Evolutionary conservation across 768 basidiomycete species (phyloP), one percentile per base, ranked within the genome.

Genomic region (Leccinum imitatum): DNA sequence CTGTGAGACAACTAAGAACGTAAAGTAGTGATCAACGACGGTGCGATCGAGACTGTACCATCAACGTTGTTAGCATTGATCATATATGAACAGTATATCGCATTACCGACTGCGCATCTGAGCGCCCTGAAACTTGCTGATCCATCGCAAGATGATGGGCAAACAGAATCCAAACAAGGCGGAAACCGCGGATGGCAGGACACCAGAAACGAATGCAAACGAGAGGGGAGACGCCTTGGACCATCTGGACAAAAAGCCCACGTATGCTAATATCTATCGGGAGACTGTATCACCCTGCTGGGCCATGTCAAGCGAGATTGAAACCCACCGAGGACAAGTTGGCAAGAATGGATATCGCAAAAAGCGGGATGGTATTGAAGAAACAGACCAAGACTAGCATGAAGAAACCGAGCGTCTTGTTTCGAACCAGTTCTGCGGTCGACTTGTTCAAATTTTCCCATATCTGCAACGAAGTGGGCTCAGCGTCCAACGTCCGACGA

Each of bases 1-100:
- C 71, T 98, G 95, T 54, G 90, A 92, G 75, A 97, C 89, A 59
- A 98, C 87, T 74, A 98, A 80, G 82, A 99, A 98, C 1, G 90
- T 81, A 70, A 89, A 98, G 76, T 98, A 98, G 53, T 94, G 87
- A 19, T 93, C 93, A 41, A 95, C 82, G 60, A 98, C 95, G 39
- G 89, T 87, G 33, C 97, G 89, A 67, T 98, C 95, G 55, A 95
- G 82, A 53, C 84, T 84, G 82, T 8, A n/a, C 88, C n/a, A 35
- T n/a, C 37, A 48, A 47, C 13, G 27, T 17, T 23, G 13, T 63
- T 27, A 63, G 52, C 19, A n/a, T 50, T 44, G 46, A 48, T 44
- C 30, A n/a, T 5, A 2, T 21, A 8, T 25, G 21, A n/a, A 15
- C 3, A 35, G 35, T 14, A n/a, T 27, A 27, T 39, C 7, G 17